Percentiles rank a stretch among this genome's conserved stretches.
Evolutionary conservation across 2,329 filamentous ascomycete species (phyloP).

Genomic region (Tolypocladium nubicola): DNA sequence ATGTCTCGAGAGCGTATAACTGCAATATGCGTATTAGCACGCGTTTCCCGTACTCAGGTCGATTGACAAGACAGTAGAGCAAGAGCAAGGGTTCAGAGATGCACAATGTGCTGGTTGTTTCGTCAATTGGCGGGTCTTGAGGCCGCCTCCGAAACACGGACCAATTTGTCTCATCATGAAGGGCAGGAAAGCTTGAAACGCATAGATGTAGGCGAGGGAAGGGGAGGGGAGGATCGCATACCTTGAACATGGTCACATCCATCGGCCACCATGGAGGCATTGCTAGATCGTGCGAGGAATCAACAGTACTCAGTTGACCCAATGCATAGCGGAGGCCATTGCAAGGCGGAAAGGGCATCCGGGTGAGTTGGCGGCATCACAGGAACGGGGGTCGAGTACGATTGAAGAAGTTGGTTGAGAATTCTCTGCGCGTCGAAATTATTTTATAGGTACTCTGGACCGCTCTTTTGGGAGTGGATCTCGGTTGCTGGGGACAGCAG

Average conservation of each 20-base stretch:
- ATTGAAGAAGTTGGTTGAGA: neutral
- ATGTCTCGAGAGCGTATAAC: neutral
- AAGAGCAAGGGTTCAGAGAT: constrained; percentile 49
- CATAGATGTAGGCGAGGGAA: neutral
- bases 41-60: neutral
- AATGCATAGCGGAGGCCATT: neutral
- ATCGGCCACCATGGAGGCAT: neutral
- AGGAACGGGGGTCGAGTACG: neutral
- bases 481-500: neutral
- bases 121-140: constrained; percentile 85
- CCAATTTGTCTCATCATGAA: constrained; percentile 73
- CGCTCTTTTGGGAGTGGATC: neutral
- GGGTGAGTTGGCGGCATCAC: neutral
- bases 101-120: constrained; percentile 61
- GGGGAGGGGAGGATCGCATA: neutral
- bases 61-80: constrained; percentile 1
- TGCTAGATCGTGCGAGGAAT: neutral
- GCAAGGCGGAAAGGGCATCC: neutral
- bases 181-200: neutral
- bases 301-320: neutral
- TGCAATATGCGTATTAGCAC: neutral
- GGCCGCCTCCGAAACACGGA: constrained; percentile 90
- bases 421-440: neutral
- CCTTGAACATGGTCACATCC: neutral
- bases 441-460: neutral